Evolutionary conservation across 106 monocot genomes (phyloP).

Genomic region (Vanilla planifolia): DNA sequence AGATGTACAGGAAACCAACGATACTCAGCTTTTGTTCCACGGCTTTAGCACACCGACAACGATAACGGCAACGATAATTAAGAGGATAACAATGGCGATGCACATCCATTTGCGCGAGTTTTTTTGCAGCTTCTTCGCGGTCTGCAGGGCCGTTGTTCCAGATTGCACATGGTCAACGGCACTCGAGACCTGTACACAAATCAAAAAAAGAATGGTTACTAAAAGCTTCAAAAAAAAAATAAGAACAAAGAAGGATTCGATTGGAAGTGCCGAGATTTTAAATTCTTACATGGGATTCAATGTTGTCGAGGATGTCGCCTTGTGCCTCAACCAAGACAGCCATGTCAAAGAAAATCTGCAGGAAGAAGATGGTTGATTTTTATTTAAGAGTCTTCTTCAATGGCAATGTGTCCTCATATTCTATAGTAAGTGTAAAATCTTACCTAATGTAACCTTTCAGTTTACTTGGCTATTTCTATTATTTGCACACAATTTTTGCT

Average conservation of each 20-base stretch:
- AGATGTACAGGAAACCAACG: too few relatives aligned
- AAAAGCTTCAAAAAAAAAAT: background rate
- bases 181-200: constrained; percentile 53
- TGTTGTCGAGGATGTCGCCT: constrained; percentile 23
- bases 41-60: constrained; percentile 73
- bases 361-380: background rate
- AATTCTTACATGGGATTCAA: constrained; percentile 10
- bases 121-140: constrained; percentile 79
- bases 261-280: background rate
- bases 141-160: constrained; percentile 64
- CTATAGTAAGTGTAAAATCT: too few relatives aligned
- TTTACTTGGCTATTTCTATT: too few relatives aligned
- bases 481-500: too few relatives aligned
- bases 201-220: background rate
- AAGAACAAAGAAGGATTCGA: background rate
- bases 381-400: too few relatives aligned
- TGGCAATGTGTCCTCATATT: too few relatives aligned
- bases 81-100: constrained; percentile 82
- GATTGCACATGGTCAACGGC: constrained; percentile 83
- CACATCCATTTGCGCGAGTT: constrained; percentile 96
- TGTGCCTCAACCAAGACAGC: constrained; percentile 24
- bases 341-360: constrained; percentile 25
- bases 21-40: constrained; percentile 34
- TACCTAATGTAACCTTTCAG: too few relatives aligned
- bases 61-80: constrained; percentile 58